Percentiles rank a stretch among this genome's conserved stretches.
phyloP scores from a whole-genome alignment of 1,284 basidiomycete species.

The Cutaneotrichosporon cavernicola region DNA sequence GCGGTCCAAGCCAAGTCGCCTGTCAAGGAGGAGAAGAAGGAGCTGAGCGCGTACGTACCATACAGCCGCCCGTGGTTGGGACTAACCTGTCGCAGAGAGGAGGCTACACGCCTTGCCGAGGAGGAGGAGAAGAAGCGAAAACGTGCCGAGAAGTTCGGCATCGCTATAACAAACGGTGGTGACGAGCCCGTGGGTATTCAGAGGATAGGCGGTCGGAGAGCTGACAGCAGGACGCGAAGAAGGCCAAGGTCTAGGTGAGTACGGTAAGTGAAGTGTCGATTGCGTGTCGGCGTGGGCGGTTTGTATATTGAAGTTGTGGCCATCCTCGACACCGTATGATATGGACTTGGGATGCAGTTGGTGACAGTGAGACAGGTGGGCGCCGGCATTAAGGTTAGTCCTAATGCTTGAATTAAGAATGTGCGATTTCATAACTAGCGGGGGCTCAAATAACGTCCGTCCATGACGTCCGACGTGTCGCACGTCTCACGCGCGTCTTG shows the following conservation, averaged over 20 bases:
- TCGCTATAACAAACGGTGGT: slow-evolving; percentile 19
- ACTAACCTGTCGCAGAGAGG: slow-evolving; percentile 30
- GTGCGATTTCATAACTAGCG: neutral
- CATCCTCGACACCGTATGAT: neutral
- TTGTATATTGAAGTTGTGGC: neutral
- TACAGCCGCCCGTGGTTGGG: slow-evolving; percentile 15
- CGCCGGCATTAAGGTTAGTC: neutral
- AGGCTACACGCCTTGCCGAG: slow-evolving; percentile 35
- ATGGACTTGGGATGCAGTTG: neutral
- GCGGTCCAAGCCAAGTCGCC: slow-evolving; percentile 24
- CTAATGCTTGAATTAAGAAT: neutral
- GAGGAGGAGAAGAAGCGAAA: slow-evolving; percentile 56
- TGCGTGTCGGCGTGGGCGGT: neutral
- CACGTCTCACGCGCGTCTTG: neutral
- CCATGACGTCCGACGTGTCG: slow-evolving; percentile 2
- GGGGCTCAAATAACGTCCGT: neutral
- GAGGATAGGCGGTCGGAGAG: neutral
- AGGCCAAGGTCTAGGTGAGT: slow-evolving; percentile 50
- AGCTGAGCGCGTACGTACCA: slow-evolving; percentile 41
- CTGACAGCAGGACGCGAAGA: slow-evolving; percentile 43
- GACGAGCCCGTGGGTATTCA: slow-evolving; percentile 33
- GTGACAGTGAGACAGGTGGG: neutral
- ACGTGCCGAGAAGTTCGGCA: slow-evolving; percentile 53
- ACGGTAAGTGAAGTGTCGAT: neutral
- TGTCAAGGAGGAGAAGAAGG: slow-evolving; percentile 27